phyloP scores from a whole-genome alignment of 202 grass and related monocot genomes.

The Carex sylvatica region DNA sequence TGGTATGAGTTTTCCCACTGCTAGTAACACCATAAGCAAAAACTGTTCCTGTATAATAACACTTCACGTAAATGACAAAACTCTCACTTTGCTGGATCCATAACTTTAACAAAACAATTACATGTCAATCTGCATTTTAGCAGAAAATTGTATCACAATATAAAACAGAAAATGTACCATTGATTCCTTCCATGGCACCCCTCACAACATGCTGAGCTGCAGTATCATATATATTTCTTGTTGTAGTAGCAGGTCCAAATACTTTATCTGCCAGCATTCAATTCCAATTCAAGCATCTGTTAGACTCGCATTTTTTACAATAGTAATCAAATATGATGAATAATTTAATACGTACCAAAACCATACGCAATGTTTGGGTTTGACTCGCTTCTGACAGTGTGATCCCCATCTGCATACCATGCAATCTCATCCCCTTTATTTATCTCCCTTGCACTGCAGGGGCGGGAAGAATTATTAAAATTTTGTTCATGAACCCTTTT shows the following conservation, averaged over 20 bases:
- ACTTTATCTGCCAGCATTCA: conserved; percentile 69
- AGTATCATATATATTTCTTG: conserved; percentile 86
- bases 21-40: conserved; percentile 99
- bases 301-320: not conserved
- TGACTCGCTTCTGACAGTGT: conserved; percentile 80
- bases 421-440: conserved; percentile 97
- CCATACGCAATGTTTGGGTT: conserved; percentile 79
- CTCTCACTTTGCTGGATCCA: conserved; percentile 6
- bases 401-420: conserved; percentile 88
- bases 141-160: conserved; percentile 19
- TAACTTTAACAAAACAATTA: conserved; percentile 18
- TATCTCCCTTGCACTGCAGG: conserved; percentile 72
- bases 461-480: conserved; percentile 2
- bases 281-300: conserved; percentile 11
- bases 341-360: conserved; percentile 59
- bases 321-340: conserved; percentile 8
- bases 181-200: conserved; percentile 99
- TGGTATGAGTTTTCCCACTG: conserved; percentile 96
- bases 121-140: not conserved
- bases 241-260: conserved; percentile 92
- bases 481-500: not conserved
- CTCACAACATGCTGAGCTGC: conserved; percentile 91
- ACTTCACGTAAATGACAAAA: conserved; percentile 22
- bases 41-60: conserved; percentile 69
- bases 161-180: conserved; percentile 51